Evolutionary conservation across 2,329 filamentous ascomycete genomes (phyloP).

Genomic region (Ophidiomyces ophidiicola): DNA sequence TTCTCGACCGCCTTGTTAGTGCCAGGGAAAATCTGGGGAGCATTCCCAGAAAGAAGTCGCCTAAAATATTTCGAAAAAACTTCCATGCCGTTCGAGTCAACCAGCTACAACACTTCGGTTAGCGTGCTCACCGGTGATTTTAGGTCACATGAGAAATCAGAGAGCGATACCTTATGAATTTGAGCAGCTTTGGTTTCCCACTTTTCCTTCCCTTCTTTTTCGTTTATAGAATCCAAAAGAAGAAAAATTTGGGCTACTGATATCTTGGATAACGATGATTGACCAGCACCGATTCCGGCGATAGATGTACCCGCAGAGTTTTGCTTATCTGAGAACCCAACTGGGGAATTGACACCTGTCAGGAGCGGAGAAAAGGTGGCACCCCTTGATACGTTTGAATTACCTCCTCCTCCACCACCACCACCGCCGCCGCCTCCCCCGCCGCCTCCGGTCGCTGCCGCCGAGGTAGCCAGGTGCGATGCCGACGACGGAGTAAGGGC

Average conservation of each 20-base stretch:
- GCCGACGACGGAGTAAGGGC: constrained; percentile 43
- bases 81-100: constrained; percentile 98
- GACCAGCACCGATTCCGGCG: constrained; percentile 36
- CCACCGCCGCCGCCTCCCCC: constrained; percentile 41
- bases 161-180: constrained; percentile 64
- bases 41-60: constrained; percentile 82
- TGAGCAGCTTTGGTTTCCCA: constrained; percentile 86
- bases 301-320: constrained; percentile 26
- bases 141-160: constrained; percentile 5
- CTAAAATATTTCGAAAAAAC: constrained; percentile 93
- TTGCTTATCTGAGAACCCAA: constrained; percentile 41
- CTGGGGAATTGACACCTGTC: constrained; percentile 41
- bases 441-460: constrained; percentile 39
- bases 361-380: constrained; percentile 49
- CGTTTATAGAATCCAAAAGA: constrained; percentile 83
- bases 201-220: constrained; percentile 83
- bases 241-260: constrained; percentile 92
- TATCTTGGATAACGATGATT: constrained; percentile 70
- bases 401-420: constrained; percentile 42
- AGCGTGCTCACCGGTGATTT: constrained; percentile 3
- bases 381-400: constrained; percentile 45
- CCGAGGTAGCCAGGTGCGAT: constrained; percentile 45
- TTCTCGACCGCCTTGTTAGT: constrained; percentile 60
- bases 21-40: constrained; percentile 76
- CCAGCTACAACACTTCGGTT: constrained; percentile 47